Evolutionary conservation across 1,139 yeast genomes (phyloP), one percentile per base, ranked within the genome.

Genomic region (Casaregolazyma lundiana): DNA sequence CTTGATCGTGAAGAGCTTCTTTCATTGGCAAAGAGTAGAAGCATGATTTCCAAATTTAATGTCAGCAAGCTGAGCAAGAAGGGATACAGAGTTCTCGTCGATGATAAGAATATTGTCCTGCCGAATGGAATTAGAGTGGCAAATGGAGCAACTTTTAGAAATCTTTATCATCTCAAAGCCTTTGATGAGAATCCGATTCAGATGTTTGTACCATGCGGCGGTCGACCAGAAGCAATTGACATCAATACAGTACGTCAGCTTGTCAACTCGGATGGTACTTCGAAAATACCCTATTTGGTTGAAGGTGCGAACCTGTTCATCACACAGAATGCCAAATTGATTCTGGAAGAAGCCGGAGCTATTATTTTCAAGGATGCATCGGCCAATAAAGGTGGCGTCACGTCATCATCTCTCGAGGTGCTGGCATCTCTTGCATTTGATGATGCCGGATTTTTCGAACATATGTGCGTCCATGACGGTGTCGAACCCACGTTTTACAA

Each of bases 351-450:
- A 43, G 95, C 95, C 35, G 97, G 97, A 36, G 80, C 87, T 47
- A 67, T 89, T 46, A 76, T 92, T 47, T 87, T 88, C 70, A 92
- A 92, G 69, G 98, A 92, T 72, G 96, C 98, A 16, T 87, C 97
- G 16, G 88, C 97, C 47, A 92, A 92, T 70, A 92, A 92, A 71
- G 98, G 98, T 63, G 98, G 98, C 71, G 98, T 92, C 46, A 92
- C 98, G 1, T 90, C 97, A 1, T 89, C 97, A 1, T 90, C 97
- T 1, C 74, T 88, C 57, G 98, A 92, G 70, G 98, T 92, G 16
- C 77, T 92, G 60, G 96, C 97, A 11, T 92, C 98, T 3, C 78
- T 92, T 54, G 85, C 96, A 2, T 84, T 92, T 64, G 90, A 83
- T 60, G 98, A 92, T 66, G 78, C 77, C 48, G 89, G 82, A 40